Evolutionary conservation across 768 basidiomycete species (phyloP).

Genomic region (Butyriboletus loyo): DNA sequence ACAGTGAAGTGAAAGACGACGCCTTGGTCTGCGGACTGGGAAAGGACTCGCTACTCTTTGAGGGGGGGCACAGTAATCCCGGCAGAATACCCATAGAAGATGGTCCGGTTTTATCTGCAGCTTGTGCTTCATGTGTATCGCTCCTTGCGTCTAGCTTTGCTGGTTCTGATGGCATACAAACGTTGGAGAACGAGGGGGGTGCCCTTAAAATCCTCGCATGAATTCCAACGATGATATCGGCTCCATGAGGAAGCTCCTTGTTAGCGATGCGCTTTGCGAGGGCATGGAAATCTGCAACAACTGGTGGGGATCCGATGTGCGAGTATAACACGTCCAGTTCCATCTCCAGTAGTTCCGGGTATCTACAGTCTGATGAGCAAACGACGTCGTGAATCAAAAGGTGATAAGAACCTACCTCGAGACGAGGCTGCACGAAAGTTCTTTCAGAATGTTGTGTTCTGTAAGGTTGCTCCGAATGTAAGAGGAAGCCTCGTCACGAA

Average conservation of each 20-base stretch:
- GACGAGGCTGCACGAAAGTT: conserved; percentile 19
- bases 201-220: conserved; percentile 14
- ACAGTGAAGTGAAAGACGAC: not conserved
- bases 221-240: conserved; percentile 21
- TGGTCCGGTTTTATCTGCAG: too few species aligned
- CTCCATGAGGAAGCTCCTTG: conserved; percentile 19
- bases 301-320: conserved; percentile 8
- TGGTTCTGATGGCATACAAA: too few species aligned
- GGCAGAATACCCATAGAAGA: too few species aligned
- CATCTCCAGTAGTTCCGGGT: conserved; percentile 18
- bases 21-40: too few species aligned
- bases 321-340: conserved; percentile 22
- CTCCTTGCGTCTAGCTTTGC: too few species aligned
- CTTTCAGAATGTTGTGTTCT: conserved; percentile 22
- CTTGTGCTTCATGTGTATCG: too few species aligned
- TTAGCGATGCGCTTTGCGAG: conserved; percentile 15
- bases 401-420: conserved; percentile 9
- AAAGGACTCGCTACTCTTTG: too few species aligned
- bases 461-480: conserved; percentile 14
- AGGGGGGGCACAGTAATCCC: too few species aligned
- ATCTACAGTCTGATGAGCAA: not conserved
- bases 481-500: conserved; percentile 15
- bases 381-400: not conserved
- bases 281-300: conserved; percentile 9
- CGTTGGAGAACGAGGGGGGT: too few species aligned